Base-by-base conservation (phyloP, 345 rosid species). In the Psidium friedrichsthalianum region DNA sequence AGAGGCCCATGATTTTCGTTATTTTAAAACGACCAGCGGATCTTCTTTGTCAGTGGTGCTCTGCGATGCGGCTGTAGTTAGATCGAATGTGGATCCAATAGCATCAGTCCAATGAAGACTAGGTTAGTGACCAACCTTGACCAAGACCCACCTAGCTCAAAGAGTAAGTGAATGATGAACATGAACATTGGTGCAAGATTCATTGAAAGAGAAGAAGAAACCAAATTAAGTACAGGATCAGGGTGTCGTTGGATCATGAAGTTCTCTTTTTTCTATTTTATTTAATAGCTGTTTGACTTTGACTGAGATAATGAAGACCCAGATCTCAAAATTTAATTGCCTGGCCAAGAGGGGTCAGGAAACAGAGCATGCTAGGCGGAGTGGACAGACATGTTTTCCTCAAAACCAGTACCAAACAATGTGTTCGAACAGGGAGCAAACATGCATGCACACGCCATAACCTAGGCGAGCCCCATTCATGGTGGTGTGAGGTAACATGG, bases 371-470 rank as follows among this genome's bases (percentile, higher is more conserved):
- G 84, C 83, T 42, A 86, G 84, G 89, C 91, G 94, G 90, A 78
- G 84, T 90, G 85, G 90, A 88, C 94, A 90, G 90, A 92, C 94
- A 94, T 95, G 95, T 69, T 69, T 95, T 91, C 88, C 90, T 88
- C 88, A 86, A 89, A 89, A 88, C 82, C 59, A 57, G 85, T 86
- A 87, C 81, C 86, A 84, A 2, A 51, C 54, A 88, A 42, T 81
- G 84, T 25, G 51, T 64, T 74, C 10, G 22, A 29, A 18, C 13
- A 56, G 57, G 84, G 87, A 90, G 87, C 80, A 88, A 89, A 87
- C 88, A 88, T 86, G 86, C 87, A 85, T 82, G 86, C 85, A 61
- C 89, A 89, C 84, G 90, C 69, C 87, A 84, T 90, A 87, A 88
- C 86, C 85, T 78, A 87, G 85, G 84, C 85, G 64, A 87, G 84